Percentiles rank a stretch among this genome's conserved stretches.
Conservation (phyloP, 345 rosid genomes). For the Eucalyptus microcorys region DNA sequence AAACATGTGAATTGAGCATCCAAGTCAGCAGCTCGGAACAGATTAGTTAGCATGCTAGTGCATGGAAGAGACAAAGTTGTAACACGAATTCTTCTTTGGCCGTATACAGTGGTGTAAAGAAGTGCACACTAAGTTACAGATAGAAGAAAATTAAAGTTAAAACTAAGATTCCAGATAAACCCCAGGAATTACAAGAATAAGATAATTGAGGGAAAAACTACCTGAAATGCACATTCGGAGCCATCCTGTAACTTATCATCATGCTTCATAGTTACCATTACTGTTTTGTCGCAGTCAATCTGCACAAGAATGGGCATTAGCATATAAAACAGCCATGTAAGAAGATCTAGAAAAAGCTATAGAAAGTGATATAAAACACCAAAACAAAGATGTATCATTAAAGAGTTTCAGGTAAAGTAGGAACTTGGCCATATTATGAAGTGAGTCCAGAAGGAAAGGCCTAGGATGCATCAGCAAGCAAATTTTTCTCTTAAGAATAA, state of each 20-base stretch:
- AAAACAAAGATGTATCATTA: not conserved
- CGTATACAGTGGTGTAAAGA: constrained; percentile 83
- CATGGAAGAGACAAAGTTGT: constrained; percentile 84
- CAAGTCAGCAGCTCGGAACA: constrained; percentile 91
- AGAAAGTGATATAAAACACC: not conserved
- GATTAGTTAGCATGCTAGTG: constrained; percentile 76
- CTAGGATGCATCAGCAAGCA: not conserved
- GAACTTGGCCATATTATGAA: not conserved
- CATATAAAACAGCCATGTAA: not conserved
- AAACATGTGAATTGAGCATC: constrained; percentile 92
- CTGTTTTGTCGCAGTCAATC: constrained; percentile 89
- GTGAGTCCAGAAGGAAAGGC: not conserved
- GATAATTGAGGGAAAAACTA: constrained; percentile 4
- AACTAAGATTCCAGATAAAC: not conserved
- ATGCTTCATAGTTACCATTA: constrained; percentile 88
- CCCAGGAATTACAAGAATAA: not conserved
- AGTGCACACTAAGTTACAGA: constrained; percentile 75
- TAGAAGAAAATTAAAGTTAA: not conserved
- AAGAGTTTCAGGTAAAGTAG: not conserved
- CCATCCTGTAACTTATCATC: constrained; percentile 97
- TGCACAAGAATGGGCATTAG: constrained; percentile 19
- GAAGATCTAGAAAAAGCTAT: not conserved
- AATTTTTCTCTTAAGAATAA: not conserved
- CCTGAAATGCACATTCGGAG: constrained; percentile 93
- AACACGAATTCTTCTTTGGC: constrained; percentile 95